Evolutionary conservation across 306 rosid species (phyloP).

Genomic region (Prunus salicina): DNA sequence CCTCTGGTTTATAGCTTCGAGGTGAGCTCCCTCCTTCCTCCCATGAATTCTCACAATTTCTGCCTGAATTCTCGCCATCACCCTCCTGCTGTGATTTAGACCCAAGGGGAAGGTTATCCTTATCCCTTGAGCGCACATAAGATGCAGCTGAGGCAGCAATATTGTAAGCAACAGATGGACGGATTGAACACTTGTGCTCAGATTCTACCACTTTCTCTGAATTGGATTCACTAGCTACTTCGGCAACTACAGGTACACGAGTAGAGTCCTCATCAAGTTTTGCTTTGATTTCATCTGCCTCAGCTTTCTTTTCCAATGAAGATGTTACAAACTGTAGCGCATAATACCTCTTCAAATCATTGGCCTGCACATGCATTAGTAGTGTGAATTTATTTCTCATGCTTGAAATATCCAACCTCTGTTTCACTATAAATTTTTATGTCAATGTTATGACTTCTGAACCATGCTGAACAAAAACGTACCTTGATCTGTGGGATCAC

Average conservation of each 20-base stretch:
- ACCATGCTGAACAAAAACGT: not conserved
- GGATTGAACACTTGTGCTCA: conserved; percentile 39
- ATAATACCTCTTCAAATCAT: conserved; percentile 57
- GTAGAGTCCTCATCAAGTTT: conserved; percentile 49
- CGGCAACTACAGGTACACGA: conserved; percentile 32
- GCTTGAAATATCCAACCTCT: not conserved
- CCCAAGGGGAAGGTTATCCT: conserved; percentile 41
- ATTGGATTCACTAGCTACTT: conserved; percentile 20
- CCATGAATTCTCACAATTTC: conserved; percentile 13
- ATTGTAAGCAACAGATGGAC: conserved; percentile 56
- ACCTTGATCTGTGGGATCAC: conserved; percentile 77
- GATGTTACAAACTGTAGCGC: conserved; percentile 73
- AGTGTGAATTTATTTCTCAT: conserved; percentile 10
- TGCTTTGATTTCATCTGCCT: conserved; percentile 42
- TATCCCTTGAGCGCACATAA: conserved; percentile 57
- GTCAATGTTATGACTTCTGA: not conserved
- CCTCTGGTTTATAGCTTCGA: conserved; percentile 58
- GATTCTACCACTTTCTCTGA: conserved; percentile 28
- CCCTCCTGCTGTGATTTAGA: conserved; percentile 31
- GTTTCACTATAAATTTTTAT: not conserved
- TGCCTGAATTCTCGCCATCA: conserved; percentile 18
- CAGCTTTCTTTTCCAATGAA: conserved; percentile 69
- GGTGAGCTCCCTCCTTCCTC: conserved; percentile 41
- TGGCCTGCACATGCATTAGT: conserved; percentile 51
- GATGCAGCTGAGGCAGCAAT: conserved; percentile 92